A percentile compares a stretch with the other conserved stretches of the same genome.
Conservation (phyloP, 1,139 yeast genomes). For the Suhomyces coccinellae region DNA sequence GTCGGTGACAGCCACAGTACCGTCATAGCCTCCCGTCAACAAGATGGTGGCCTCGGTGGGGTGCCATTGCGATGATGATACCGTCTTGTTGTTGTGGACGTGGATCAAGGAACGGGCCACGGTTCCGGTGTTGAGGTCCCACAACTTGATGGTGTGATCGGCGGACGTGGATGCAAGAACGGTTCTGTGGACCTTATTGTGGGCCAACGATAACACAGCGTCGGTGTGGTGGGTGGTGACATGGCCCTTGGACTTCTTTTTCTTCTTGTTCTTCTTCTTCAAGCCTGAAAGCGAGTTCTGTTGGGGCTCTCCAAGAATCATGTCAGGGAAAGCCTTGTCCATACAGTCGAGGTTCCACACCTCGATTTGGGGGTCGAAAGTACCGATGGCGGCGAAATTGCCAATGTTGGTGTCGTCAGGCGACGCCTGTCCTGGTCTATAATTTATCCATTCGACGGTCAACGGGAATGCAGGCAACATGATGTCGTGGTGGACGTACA, state of each 20-base stretch:
- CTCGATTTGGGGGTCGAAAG: slow-evolving; percentile 97
- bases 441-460: slow-evolving; percentile 93
- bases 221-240: slow-evolving; percentile 85
- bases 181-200: slow-evolving; percentile 78
- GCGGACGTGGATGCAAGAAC: slow-evolving; percentile 94
- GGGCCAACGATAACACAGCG: slow-evolving; percentile 86
- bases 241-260: slow-evolving; percentile 49
- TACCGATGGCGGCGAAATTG: slow-evolving; percentile 93
- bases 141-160: slow-evolving; percentile 87
- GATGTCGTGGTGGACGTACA: slow-evolving; percentile 94
- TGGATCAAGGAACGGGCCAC: slow-evolving; percentile 71
- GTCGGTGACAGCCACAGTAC: slow-evolving; percentile 76
- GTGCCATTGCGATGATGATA: slow-evolving; percentile 89
- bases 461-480: slow-evolving; percentile 97
- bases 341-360: slow-evolving; percentile 93
- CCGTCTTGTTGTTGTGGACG: slow-evolving; percentile 69
- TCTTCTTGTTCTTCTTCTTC: slow-evolving; percentile 48
- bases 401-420: slow-evolving; percentile 55
- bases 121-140: slow-evolving; percentile 80
- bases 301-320: slow-evolving; percentile 80
- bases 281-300: slow-evolving; percentile 45
- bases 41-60: slow-evolving; percentile 71
- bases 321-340: slow-evolving; percentile 93
- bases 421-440: slow-evolving; percentile 50
- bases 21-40: slow-evolving; percentile 92